Percentiles rank a stretch among this genome's conserved stretches.
Conservation (phyloP, 345 rosid genomes). For the Eucalyptus melliodora region DNA sequence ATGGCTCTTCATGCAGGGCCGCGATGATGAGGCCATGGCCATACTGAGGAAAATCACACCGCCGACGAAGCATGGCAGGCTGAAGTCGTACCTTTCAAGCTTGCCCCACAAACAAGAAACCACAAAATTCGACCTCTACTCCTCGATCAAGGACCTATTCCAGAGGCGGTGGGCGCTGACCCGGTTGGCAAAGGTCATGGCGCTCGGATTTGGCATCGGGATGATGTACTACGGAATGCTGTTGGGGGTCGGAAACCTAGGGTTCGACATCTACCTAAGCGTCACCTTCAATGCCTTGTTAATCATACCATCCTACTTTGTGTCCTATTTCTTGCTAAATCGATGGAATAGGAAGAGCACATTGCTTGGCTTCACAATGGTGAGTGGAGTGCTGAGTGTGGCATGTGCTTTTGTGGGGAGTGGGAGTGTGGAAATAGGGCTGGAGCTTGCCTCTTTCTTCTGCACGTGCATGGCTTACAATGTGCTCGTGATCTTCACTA, state of each 20-base stretch:
- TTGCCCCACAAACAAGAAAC: not conserved
- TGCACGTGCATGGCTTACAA: conserved; percentile 21
- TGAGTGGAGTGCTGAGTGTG: conserved; percentile 22
- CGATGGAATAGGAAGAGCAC: conserved; percentile 19
- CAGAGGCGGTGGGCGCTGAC: conserved; percentile 1
- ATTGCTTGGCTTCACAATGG: conserved; percentile 3
- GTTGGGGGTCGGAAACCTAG: conserved; percentile 25
- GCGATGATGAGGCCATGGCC: conserved; percentile 16
- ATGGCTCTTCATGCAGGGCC: conserved; percentile 40
- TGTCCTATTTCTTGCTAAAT: conserved; percentile 15
- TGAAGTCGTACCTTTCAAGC: not conserved
- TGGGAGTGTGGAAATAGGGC: conserved; percentile 1
- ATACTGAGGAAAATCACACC: not conserved
- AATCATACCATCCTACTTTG: conserved; percentile 17
- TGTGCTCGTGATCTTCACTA: conserved; percentile 26
- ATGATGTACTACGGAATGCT: conserved; percentile 30
- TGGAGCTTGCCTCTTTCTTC: conserved; percentile 44
- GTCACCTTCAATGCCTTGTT: conserved; percentile 27
- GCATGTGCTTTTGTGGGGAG: conserved; percentile 5
- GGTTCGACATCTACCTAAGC: conserved; percentile 20
- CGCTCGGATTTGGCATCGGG: conserved; percentile 26
- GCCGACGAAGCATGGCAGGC: not conserved
- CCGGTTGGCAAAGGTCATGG: conserved; percentile 6
- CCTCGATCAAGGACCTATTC: conserved; percentile 1
- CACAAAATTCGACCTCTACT: not conserved